A percentile compares a stretch with the other conserved stretches of the same genome.
phyloP scores from a whole-genome alignment of 164 flowering plant species.

The Vitis riparia region DNA sequence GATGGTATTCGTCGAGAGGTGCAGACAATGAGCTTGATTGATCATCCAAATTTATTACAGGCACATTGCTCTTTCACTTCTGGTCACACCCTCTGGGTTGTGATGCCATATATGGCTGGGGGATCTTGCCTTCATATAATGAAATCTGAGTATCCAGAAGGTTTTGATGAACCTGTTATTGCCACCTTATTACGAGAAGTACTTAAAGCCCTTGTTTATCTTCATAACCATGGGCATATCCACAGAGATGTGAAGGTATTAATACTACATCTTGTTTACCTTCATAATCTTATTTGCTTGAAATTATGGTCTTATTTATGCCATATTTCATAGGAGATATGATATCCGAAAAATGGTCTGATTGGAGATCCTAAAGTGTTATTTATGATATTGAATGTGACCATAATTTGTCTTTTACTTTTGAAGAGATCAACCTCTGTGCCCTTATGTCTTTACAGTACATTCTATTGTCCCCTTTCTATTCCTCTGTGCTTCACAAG shows the following conservation, averaged over 20 bases:
- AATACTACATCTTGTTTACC: neutral
- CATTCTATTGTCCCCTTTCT: no score
- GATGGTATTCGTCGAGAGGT: constrained; percentile 85
- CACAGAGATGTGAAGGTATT: constrained; percentile 97
- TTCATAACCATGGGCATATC: constrained; percentile 90
- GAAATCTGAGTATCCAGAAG: constrained; percentile 80
- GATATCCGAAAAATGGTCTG: no score
- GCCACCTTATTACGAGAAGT: constrained; percentile 75
- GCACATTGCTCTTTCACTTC: constrained; percentile 80
- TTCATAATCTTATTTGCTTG: no score
- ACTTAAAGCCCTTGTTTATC: constrained; percentile 90
- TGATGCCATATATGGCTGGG: constrained; percentile 95
- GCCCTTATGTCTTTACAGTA: no score
- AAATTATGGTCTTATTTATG: no score
- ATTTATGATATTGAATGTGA: no score
- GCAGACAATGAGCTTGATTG: constrained; percentile 79
- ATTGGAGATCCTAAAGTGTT: no score
- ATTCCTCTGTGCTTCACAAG: no score
- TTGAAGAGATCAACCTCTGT: no score
- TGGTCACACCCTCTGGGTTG: constrained; percentile 62
- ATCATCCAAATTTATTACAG: constrained; percentile 71
- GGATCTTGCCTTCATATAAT: constrained; percentile 97
- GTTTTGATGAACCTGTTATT: constrained; percentile 91
- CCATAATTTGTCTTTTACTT: no score
- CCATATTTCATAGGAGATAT: no score